phyloP scores from a whole-genome alignment of 352 stramenopile species.

The Pythium grandisporangium region DNA sequence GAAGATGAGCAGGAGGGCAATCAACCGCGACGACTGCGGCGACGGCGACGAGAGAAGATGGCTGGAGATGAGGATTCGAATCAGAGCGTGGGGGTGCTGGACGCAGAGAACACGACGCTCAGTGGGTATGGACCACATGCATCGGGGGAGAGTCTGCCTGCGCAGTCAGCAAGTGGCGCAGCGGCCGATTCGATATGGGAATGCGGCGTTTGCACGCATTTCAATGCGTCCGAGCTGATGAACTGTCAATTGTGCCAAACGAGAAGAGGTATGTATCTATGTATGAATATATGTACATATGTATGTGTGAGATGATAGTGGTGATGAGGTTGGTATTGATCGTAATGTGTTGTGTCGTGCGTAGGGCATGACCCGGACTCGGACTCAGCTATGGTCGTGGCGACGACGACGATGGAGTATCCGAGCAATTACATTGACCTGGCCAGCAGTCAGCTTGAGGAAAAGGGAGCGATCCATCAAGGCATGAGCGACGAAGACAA shows the following conservation, averaged over 20 bases:
- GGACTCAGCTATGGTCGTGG: not conserved
- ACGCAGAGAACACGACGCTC: not conserved
- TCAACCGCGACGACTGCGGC: slow-evolving; percentile 5
- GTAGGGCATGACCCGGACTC: not conserved
- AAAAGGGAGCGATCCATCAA: not conserved
- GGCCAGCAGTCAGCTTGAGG: not conserved
- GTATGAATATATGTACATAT: too few species aligned
- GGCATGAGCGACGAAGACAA: slow-evolving; percentile 9
- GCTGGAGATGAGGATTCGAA: too few species aligned
- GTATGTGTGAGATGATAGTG: too few species aligned
- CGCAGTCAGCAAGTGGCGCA: not conserved
- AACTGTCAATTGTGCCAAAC: slow-evolving; percentile 46
- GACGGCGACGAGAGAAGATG: too few species aligned
- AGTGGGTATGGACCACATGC: too few species aligned
- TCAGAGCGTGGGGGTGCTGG: too few species aligned
- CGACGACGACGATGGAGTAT: not conserved
- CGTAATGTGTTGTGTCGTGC: too few species aligned
- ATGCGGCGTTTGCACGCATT: slow-evolving; percentile 44
- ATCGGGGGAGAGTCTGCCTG: too few species aligned
- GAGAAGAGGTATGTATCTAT: not conserved
- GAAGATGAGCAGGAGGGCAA: slow-evolving; percentile 7
- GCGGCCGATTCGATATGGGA: slow-evolving; percentile 5
- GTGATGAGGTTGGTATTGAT: not conserved
- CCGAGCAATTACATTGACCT: not conserved
- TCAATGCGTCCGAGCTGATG: slow-evolving; percentile 17